Base-by-base conservation (phyloP, 2,329 filamentous ascomycete genomes). In the Sclerotinia minor region DNA sequence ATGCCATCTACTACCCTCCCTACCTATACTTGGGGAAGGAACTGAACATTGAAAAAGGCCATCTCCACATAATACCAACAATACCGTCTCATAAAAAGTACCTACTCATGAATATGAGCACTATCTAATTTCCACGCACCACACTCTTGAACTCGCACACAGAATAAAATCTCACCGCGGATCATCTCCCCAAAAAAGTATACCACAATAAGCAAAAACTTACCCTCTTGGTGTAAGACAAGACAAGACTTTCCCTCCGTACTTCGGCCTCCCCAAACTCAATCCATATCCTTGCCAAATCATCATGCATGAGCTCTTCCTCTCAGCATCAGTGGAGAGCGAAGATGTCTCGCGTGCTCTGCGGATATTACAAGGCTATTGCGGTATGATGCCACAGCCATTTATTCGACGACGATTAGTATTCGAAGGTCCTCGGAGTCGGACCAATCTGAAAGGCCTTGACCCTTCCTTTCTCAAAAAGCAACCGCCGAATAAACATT, bases 231-330 rank as follows among this genome's bases (percentile, higher is more conserved):
- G 41, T 24, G 17, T 45, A 32, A 57, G 21, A 54, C 35, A 35
- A 35, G 35, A 35, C 38, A 38, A 38, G 38, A 38, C 38, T 2
- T 44, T 59, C 26, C 52, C 64, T 53, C 47, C 65, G 55, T 44
- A 53, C 59, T 50, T 67, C 55, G 47, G 55, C 59, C 44, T 35
- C 59, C 58, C 41, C 50, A 64, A 52, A 32, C 26, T n/a, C 65
- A 55, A 55, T 49, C 65, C 58, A 19, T 50, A 55, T 49, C 65
- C 58, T n/a, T 50, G 50, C 45, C 58, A 57, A 35, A 41, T 35
- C 65, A 72, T 24, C 50, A 87, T 87, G 85, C 83, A 87, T 73
- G 85, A 88, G 76, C 78, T 88, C 24, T 88, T 87, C 72, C 80
- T 88, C 68, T 84, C 85, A 5, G 81, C 84, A 13, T 75, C 82